Conservation (phyloP, 768 basidiomycete species). For the Phlebiopsis flavidoalba region DNA sequence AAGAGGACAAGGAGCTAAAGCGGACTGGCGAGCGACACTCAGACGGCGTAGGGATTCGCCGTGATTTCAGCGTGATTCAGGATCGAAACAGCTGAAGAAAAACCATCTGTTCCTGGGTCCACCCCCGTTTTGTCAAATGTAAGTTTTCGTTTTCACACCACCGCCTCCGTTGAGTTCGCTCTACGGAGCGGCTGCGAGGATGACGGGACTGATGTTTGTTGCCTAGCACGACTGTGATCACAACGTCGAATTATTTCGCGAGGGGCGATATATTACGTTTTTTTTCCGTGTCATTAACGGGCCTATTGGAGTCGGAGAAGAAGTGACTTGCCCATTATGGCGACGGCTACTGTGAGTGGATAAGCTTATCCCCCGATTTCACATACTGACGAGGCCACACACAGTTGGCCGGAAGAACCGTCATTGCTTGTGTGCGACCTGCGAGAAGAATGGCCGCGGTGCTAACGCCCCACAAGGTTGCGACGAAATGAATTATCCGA, state of each 20-base stretch:
- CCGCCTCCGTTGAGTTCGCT: background rate
- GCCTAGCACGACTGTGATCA: conserved; percentile 84
- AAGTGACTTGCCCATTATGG: conserved; percentile 90
- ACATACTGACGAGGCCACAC: conserved; percentile 17
- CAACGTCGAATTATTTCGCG: conserved; percentile 84
- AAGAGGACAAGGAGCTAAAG: conserved; percentile 83
- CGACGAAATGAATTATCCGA: conserved; percentile 42
- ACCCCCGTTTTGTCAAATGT: conserved; percentile 91
- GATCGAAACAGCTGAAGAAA: conserved; percentile 87
- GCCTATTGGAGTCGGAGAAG: conserved; percentile 74
- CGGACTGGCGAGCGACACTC: conserved; percentile 65
- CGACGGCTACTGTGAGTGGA: conserved; percentile 78
- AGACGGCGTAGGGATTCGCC: conserved; percentile 53
- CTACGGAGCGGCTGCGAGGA: background rate
- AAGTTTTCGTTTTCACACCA: conserved; percentile 28
- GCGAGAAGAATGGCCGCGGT: conserved; percentile 70
- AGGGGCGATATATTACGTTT: conserved; percentile 87
- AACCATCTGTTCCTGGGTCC: conserved; percentile 89
- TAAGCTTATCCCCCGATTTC: conserved; percentile 8
- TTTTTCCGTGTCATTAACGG: conserved; percentile 66
- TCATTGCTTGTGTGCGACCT: conserved; percentile 82
- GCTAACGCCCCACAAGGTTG: conserved; percentile 60
- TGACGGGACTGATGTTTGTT: conserved; percentile 6
- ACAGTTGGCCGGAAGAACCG: conserved; percentile 64
- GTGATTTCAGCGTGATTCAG: conserved; percentile 91